Conservation (phyloP, 2,329 filamentous ascomycete species). For the Cordyceps militaris region DNA sequence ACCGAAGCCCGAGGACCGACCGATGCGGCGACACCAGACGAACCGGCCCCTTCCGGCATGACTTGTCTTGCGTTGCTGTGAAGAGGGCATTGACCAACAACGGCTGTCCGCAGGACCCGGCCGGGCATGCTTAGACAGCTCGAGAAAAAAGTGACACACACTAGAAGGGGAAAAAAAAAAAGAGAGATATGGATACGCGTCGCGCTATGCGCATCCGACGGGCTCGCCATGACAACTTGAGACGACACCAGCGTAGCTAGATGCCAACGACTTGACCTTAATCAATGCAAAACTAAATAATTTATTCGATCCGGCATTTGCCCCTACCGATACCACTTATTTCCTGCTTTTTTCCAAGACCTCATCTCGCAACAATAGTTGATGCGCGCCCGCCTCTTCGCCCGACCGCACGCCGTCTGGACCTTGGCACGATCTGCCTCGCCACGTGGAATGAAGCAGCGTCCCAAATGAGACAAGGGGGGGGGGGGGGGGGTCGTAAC, state of each 20-base stretch:
- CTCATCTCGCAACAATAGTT: not conserved
- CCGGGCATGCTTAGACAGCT: not conserved
- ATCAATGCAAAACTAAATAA: not conserved
- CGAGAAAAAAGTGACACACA: not conserved
- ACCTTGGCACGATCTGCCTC: slow-evolving; percentile 10
- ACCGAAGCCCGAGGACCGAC: not conserved
- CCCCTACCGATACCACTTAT: not conserved
- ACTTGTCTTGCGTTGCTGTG: too few relatives aligned
- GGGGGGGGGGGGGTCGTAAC: not conserved
- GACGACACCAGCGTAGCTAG: too few relatives aligned
- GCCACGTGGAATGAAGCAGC: slow-evolving; percentile 8
- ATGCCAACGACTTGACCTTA: too few relatives aligned
- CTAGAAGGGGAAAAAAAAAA: not conserved
- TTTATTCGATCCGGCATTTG: not conserved
- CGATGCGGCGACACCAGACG: not conserved
- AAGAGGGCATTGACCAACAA: too few relatives aligned
- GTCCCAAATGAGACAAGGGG: not conserved
- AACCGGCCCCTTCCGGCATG: not conserved
- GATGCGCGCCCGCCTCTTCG: not conserved
- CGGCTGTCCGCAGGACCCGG: not conserved
- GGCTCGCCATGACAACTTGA: too few relatives aligned
- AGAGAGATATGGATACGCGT: not conserved
- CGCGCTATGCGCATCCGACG: not conserved
- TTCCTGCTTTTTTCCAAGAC: not conserved
- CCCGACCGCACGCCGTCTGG: slow-evolving; percentile 2